Conservation (phyloP, 495 filamentous ascomycete species). For the Aspergillus bridgeri region DNA sequence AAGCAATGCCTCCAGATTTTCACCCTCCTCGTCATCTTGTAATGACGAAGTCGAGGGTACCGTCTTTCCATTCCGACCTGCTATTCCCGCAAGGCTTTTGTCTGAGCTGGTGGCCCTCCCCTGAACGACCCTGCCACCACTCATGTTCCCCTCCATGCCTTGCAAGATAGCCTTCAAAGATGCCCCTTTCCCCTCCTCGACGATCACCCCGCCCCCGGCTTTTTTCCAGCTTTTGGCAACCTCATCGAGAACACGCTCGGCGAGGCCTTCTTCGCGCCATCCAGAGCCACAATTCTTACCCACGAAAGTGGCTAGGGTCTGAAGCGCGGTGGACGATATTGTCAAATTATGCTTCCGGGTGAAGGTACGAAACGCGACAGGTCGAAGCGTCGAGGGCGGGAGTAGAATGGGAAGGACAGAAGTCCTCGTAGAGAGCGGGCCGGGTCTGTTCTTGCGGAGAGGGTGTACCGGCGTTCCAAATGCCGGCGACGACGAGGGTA, state of each 20-base stretch:
- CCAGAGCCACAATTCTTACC: constrained; percentile 89
- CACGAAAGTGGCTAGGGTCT: constrained; percentile 81
- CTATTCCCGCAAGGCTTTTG: constrained; percentile 15
- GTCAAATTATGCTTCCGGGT: constrained; percentile 97
- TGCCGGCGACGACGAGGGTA: constrained; percentile 84
- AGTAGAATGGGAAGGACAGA: constrained; percentile 86
- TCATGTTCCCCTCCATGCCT: constrained; percentile 78
- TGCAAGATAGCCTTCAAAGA: constrained; percentile 78
- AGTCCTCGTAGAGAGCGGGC: constrained; percentile 54
- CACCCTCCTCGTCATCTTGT: constrained; percentile 57
- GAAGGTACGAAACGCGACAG: constrained; percentile 90
- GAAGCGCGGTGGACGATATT: constrained; percentile 81
- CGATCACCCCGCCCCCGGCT: constrained; percentile 75
- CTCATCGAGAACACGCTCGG: constrained; percentile 89
- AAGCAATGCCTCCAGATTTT: constrained; percentile 51
- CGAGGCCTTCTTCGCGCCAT: constrained; percentile 94
- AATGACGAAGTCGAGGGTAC: constrained; percentile 10
- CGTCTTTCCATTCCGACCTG: constrained; percentile 13
- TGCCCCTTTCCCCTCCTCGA: constrained; percentile 71
- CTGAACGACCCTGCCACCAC: constrained; percentile 62
- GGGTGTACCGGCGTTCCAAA: constrained; percentile 82
- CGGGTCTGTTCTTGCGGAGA: constrained; percentile 43
- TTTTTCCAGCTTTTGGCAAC: constrained; percentile 88
- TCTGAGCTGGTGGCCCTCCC: constrained; percentile 23
- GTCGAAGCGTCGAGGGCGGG: constrained; percentile 79